Evolutionary conservation across 257 asterid species (phyloP).

Genomic region (Nicotiana sylvestris): DNA sequence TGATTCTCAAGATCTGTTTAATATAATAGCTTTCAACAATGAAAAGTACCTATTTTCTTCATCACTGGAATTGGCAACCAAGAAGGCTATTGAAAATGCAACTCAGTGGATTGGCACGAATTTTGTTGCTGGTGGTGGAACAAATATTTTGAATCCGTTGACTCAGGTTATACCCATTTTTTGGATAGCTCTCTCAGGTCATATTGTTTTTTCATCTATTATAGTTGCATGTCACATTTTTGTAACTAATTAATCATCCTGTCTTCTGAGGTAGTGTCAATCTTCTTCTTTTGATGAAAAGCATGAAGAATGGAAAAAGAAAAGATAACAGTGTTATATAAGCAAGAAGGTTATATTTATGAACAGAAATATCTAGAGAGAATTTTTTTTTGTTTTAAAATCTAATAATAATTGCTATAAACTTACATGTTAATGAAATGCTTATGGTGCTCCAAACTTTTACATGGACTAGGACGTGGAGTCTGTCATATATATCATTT

Average conservation of each 20-base stretch:
- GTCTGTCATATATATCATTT: not conserved
- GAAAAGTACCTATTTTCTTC: slow-evolving; percentile 32
- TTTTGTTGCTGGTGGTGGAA: slow-evolving; percentile 38
- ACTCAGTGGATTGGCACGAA: slow-evolving; percentile 38
- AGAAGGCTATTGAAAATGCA: slow-evolving; percentile 26
- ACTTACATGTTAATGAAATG: not conserved
- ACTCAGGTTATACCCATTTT: slow-evolving; percentile 26
- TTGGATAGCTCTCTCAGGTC: not conserved
- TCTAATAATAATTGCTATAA: not conserved
- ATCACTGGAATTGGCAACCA: slow-evolving; percentile 34
- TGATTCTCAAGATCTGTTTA: slow-evolving; percentile 32
- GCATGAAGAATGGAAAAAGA: slow-evolving; percentile 1
- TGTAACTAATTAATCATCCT: not conserved
- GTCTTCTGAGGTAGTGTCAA: not conserved
- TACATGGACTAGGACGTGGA: not conserved
- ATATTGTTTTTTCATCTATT: not conserved
- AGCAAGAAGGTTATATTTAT: not conserved
- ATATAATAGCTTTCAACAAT: slow-evolving; percentile 34
- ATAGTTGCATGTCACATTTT: not conserved
- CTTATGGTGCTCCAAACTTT: not conserved
- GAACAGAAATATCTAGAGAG: not conserved
- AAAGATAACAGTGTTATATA: not conserved
- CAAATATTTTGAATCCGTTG: slow-evolving; percentile 32
- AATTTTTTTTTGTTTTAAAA: not conserved
- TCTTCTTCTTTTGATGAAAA: not conserved